Percentiles rank a stretch among this genome's conserved stretches.
These are phyloP conservation scores for Helenozyma baotianmanensis DNA, from an alignment of 805 yeast genomes.

Conservation along the genomic window DNA sequence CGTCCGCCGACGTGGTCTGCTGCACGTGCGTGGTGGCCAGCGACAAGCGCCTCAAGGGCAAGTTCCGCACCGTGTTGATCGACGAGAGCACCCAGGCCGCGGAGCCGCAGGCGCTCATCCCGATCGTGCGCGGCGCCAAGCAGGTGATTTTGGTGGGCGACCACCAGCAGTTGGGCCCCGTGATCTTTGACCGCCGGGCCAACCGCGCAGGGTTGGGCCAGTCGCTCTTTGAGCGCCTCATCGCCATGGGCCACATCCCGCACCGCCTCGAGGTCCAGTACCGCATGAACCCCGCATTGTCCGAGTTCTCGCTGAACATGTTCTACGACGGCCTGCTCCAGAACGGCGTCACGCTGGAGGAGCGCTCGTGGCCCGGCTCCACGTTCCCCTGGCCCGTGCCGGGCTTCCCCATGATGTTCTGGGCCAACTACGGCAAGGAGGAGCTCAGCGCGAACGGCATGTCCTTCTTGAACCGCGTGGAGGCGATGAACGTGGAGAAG, in stretches of 20 bases:
- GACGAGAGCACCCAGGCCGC: conserved; percentile 95
- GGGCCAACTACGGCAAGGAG: conserved; percentile 87
- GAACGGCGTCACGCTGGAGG: conserved; percentile 81
- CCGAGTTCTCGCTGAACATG: conserved; percentile 87
- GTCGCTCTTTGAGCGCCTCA: conserved; percentile 82
- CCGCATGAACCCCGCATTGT: conserved; percentile 87
- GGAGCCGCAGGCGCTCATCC: conserved; percentile 88
- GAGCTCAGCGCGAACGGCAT: conserved; percentile 81
- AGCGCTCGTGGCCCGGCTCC: conserved; percentile 51
- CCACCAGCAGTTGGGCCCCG: conserved; percentile 94
- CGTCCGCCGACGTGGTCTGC: conserved; percentile 72
- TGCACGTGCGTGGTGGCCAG: conserved; percentile 93
- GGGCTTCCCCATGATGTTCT: conserved; percentile 90
- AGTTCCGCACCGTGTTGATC: conserved; percentile 74
- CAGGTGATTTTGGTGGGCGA: conserved; percentile 92
- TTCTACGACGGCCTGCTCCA: conserved; percentile 90
- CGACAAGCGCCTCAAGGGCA: conserved; percentile 55
- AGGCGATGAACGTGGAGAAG: conserved; percentile 84
- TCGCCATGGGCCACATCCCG: conserved; percentile 78
- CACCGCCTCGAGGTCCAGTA: conserved; percentile 87
- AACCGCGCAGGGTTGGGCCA: conserved; percentile 83
- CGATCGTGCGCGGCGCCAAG: conserved; percentile 83
- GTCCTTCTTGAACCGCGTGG: conserved; percentile 78
- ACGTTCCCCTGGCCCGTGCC: conserved; percentile 90
- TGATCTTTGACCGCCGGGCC: conserved; percentile 73